Evolutionary conservation across 805 yeast species (phyloP).

Genomic region (Hanseniaspora osmophila): DNA sequence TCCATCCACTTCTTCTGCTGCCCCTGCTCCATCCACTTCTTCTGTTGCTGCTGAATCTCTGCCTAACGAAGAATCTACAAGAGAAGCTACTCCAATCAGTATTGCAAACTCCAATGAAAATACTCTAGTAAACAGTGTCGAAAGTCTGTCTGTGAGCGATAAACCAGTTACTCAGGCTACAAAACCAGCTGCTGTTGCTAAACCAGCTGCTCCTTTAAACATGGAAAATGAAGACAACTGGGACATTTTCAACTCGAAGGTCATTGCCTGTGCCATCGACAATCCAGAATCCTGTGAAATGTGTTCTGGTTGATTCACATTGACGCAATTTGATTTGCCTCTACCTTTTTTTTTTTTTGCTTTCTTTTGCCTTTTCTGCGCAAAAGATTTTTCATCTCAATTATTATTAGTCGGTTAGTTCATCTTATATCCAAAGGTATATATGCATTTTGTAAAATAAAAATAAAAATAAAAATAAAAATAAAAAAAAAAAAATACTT

Average conservation of each 20-base stretch:
- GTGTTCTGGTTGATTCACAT: slow-evolving; percentile 77
- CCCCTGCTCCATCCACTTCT: background rate
- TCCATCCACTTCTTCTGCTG: slow-evolving; percentile 2
- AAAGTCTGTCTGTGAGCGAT: slow-evolving; percentile 20
- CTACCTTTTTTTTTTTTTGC: too few species aligned
- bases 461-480: too few species aligned
- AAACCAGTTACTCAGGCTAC: slow-evolving; percentile 19
- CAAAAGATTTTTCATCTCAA: too few species aligned
- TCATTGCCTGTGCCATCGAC: slow-evolving; percentile 89
- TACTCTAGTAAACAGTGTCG: slow-evolving; percentile 27
- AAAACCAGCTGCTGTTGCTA: slow-evolving; percentile 23
- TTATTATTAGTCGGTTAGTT: too few species aligned
- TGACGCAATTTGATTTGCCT: too few species aligned
- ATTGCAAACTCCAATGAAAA: slow-evolving; percentile 27
- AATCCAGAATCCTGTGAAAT: slow-evolving; percentile 96
- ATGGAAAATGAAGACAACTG: slow-evolving; percentile 35
- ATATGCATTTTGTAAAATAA: too few species aligned
- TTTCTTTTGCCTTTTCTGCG: too few species aligned
- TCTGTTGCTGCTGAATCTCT: slow-evolving; percentile 6
- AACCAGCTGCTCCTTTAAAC: slow-evolving; percentile 28
- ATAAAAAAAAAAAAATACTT: too few species aligned
- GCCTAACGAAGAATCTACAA: slow-evolving; percentile 12
- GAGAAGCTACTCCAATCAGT: slow-evolving; percentile 23
- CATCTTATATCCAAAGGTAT: too few species aligned
- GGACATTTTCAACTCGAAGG: slow-evolving; percentile 86